Evolutionary conservation across 371 early-diverging fungal genomes (phyloP), one percentile per base, ranked within the genome.

Genomic region (Lichtheimia ornata): DNA sequence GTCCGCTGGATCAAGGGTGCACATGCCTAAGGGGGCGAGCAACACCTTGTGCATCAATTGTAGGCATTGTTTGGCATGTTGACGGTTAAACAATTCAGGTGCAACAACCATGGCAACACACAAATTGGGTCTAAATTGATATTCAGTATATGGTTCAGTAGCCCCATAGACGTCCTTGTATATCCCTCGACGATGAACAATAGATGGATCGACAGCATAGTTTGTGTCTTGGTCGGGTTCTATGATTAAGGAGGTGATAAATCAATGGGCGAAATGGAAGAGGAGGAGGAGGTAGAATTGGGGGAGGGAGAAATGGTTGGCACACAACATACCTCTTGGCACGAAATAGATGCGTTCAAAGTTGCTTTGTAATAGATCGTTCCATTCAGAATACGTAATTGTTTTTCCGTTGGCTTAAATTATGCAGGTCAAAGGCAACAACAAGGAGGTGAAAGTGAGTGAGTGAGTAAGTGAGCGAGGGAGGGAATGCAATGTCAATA

Each of bases 121-220:
- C 53, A 94, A 83, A 69, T 97, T 98, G 49, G 97, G 97, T 0
- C 98, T 86, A 57, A 98, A 77, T 69, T 97, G 96, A 64, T 94
- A 96, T 74, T 97, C 97, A 0, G 90, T 85, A 71, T 85, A 94
- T 2, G 83, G 81, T 4, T 83, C 65, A 0, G 90, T 79, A 0
- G 94, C 82, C 14, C 88, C 91, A 50, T 84, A 81, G 0, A 90
- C 89, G 73, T 98, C 99, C 72, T 95, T 96, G 82, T 97, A 98
- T 59, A 97, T 94, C 40, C 95, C 97, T n/a, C 96, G 90, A 40
- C 93, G 89, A 70, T 92, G 88, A 35, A 97, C 84, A 15, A 94
- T 83, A 20, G 80, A 76, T 0, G 86, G 60, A 45, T 87, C 77
- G 22, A 96, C 79, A 45, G 72, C 71, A 66, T 91, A 89, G 14